A percentile compares a stretch with the other conserved stretches of the same genome.
Evolutionary conservation across 2,329 filamentous ascomycete species (phyloP).

Genomic region (Westerdykella sp.): DNA sequence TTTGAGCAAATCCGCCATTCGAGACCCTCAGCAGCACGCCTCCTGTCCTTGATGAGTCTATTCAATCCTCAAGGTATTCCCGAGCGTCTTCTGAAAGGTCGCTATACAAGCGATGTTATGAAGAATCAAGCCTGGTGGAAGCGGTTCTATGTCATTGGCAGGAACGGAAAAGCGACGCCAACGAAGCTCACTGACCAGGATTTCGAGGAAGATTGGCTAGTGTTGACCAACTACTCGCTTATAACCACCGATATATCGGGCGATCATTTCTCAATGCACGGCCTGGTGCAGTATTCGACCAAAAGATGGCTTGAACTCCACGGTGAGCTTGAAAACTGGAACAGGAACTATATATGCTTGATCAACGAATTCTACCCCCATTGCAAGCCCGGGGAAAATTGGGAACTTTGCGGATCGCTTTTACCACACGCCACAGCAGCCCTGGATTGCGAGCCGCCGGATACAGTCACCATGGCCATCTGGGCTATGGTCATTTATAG

Average conservation of each 20-base stretch:
- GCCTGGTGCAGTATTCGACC: conserved; percentile 15
- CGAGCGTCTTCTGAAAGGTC: conserved; percentile 7
- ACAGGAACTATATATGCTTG: conserved; percentile 13
- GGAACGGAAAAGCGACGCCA: neutral
- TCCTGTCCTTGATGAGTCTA: conserved; percentile 44
- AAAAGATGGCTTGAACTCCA: conserved; percentile 15
- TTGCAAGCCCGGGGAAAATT: neutral
- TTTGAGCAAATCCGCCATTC: conserved; percentile 27
- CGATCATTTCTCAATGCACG: conserved; percentile 14
- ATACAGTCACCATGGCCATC: too few species aligned
- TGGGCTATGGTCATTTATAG: too few species aligned
- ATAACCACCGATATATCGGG: conserved; percentile 5
- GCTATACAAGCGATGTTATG: neutral
- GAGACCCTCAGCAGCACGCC: conserved; percentile 29
- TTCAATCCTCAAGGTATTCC: conserved; percentile 41
- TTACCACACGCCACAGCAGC: too few species aligned
- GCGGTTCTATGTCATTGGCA: neutral
- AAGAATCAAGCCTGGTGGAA: neutral
- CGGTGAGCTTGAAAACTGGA: conserved; percentile 20
- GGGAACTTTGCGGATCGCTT: too few species aligned
- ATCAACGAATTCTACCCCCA: conserved; percentile 14
- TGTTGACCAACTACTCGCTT: conserved; percentile 5
- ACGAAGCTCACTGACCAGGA: neutral
- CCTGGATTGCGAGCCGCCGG: too few species aligned
- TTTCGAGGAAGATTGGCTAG: conserved; percentile 2